Evolutionary conservation across 2,329 filamentous ascomycete genomes (phyloP).

Genomic region (Myriosclerotinia scirpicola): DNA sequence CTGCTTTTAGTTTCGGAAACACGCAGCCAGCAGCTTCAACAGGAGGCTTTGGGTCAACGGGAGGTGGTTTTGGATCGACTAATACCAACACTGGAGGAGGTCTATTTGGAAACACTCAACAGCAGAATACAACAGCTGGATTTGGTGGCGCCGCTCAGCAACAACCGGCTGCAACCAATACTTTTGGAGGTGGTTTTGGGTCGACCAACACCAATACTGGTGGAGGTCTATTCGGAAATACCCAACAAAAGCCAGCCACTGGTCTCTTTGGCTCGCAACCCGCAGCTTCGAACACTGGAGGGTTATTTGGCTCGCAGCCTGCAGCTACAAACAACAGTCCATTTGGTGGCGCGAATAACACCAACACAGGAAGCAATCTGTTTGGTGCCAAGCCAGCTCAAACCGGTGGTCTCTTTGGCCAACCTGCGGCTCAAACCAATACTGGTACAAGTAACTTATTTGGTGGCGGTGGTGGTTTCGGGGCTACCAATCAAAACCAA

Average conservation of each 20-base stretch:
- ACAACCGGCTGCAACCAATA: conserved; percentile 42
- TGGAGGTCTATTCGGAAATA: conserved; percentile 42
- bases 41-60: conserved; percentile 36
- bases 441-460: conserved; percentile 33
- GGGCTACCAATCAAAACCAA: conserved; percentile 43
- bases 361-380: conserved; percentile 40
- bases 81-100: conserved; percentile 33
- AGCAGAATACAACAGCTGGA: conserved; percentile 36
- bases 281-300: conserved; percentile 41
- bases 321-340: conserved; percentile 33
- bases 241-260: conserved; percentile 42
- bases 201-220: conserved; percentile 40
- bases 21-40: conserved; percentile 29
- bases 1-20: conserved; percentile 38
- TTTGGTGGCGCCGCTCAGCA: conserved; percentile 44
- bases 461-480: conserved; percentile 29
- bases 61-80: conserved; percentile 32
- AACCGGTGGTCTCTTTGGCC: conserved; percentile 47
- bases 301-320: conserved; percentile 41
- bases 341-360: conserved; percentile 29
- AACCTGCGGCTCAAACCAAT: conserved; percentile 40
- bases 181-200: conserved; percentile 42
- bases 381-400: conserved; percentile 44
- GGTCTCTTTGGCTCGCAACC: conserved; percentile 47
- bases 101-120: conserved; percentile 43